phyloP scores from a whole-genome alignment of 108 stramenopile genomes.

The Skeletonema costatum region DNA sequence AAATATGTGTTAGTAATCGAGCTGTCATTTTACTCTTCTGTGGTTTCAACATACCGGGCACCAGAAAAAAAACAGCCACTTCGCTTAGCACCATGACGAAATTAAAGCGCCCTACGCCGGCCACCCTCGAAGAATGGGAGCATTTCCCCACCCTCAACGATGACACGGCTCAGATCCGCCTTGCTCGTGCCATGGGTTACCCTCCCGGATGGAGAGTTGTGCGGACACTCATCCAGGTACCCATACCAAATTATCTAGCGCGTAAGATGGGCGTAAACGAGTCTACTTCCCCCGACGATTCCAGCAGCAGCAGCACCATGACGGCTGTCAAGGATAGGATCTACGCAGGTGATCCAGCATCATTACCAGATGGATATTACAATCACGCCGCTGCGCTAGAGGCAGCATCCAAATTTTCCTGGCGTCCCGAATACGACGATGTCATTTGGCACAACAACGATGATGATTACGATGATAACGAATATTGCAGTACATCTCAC shows the following conservation, averaged over 20 bases:
- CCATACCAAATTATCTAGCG: constrained; percentile 34
- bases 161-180: constrained; percentile 41
- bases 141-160: constrained; percentile 48
- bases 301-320: constrained; percentile 11
- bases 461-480: constrained; percentile 49
- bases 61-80: neutral
- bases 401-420: constrained; percentile 38
- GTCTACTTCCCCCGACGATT: constrained; percentile 10
- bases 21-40: neutral
- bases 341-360: constrained; percentile 46
- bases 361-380: constrained; percentile 51
- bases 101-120: constrained; percentile 34
- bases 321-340: constrained; percentile 50
- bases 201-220: constrained; percentile 81
- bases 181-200: constrained; percentile 85
- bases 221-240: constrained; percentile 46
- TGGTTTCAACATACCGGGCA: neutral
- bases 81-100: constrained; percentile 9
- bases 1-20: neutral
- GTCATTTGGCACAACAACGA: constrained; percentile 47
- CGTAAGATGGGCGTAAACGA: constrained; percentile 8
- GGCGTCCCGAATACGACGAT: constrained; percentile 53
- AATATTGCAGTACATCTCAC: constrained; percentile 46
- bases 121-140: constrained; percentile 50
- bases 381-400: constrained; percentile 44